These are phyloP conservation scores for Carex littledalei DNA, from an alignment of 176 grass and related monocot genomes.

Conservation along the genomic window DNA sequence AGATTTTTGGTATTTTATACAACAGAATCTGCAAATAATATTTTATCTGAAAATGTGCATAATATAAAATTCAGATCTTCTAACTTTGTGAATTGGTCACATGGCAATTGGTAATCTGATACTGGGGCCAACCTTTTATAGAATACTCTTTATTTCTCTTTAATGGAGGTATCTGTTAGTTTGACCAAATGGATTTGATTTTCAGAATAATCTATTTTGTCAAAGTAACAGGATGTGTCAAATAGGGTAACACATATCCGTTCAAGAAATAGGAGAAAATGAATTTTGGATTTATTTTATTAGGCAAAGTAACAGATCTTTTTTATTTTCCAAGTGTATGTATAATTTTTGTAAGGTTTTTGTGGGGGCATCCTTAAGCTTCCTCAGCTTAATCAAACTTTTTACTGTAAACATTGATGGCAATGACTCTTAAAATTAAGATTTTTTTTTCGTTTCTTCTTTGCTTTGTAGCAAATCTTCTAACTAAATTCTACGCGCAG, in stretches of 20 bases:
- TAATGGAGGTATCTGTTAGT: neutral
- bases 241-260: neutral
- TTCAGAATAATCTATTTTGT: neutral
- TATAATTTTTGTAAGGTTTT: neutral
- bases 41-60: neutral
- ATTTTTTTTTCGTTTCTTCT: neutral
- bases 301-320: neutral
- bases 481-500: constrained; percentile 30
- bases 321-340: neutral
- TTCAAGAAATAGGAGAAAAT: neutral
- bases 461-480: neutral
- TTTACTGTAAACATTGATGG: neutral
- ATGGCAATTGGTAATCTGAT: neutral
- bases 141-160: neutral
- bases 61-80: neutral
- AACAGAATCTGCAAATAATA: neutral
- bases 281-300: neutral
- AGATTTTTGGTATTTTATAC: neutral
- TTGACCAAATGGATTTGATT: neutral
- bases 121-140: neutral
- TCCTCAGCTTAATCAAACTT: neutral
- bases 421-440: neutral
- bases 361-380: neutral
- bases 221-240: neutral
- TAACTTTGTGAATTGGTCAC: neutral